Conservation (phyloP, 768 basidiomycete species). For the Mycena indigotica region DNA sequence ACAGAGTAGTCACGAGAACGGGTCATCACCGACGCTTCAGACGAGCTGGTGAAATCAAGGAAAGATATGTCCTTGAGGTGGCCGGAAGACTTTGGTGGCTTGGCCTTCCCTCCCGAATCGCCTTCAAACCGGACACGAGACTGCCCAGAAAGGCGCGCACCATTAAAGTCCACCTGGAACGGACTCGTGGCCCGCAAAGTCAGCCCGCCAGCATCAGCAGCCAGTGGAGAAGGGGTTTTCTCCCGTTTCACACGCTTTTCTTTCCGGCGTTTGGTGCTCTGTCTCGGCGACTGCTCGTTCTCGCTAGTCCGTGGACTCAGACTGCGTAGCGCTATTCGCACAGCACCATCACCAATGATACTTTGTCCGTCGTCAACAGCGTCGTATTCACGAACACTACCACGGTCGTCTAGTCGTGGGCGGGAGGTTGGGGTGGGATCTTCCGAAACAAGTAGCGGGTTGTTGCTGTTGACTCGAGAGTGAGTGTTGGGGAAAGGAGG, state of each 20-base stretch:
- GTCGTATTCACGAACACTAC: slow-evolving; percentile 28
- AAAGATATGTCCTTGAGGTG: slow-evolving; percentile 34
- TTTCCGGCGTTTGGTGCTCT: slow-evolving; percentile 11
- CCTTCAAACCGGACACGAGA: slow-evolving; percentile 27
- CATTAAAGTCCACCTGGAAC: slow-evolving; percentile 45
- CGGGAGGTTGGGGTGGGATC: slow-evolving; percentile 8
- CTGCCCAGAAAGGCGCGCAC: slow-evolving; percentile 31
- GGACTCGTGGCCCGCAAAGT: slow-evolving; percentile 46
- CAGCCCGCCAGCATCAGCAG: slow-evolving; percentile 8
- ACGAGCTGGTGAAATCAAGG: slow-evolving; percentile 40
- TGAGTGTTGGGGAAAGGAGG: slow-evolving; percentile 19
- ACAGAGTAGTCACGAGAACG: slow-evolving; percentile 26
- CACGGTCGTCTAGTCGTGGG: slow-evolving; percentile 25
- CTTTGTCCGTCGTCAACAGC: slow-evolving; percentile 31
- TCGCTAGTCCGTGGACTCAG: slow-evolving; percentile 50
- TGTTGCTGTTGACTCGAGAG: slow-evolving; percentile 19
- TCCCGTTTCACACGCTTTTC: slow-evolving; percentile 8
- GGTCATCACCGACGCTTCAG: slow-evolving; percentile 32
- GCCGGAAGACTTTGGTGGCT: slow-evolving; percentile 23
- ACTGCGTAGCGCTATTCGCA: slow-evolving; percentile 45
- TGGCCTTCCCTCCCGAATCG: background rate
- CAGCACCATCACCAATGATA: slow-evolving; percentile 30
- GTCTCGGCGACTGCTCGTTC: slow-evolving; percentile 19
- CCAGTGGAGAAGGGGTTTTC: slow-evolving; percentile 12
- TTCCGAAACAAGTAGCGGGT: slow-evolving; percentile 10